A percentile compares a stretch with the other conserved stretches of the same genome.
Conservation (phyloP, 306 rosid species). For the Vicia sativa region DNA sequence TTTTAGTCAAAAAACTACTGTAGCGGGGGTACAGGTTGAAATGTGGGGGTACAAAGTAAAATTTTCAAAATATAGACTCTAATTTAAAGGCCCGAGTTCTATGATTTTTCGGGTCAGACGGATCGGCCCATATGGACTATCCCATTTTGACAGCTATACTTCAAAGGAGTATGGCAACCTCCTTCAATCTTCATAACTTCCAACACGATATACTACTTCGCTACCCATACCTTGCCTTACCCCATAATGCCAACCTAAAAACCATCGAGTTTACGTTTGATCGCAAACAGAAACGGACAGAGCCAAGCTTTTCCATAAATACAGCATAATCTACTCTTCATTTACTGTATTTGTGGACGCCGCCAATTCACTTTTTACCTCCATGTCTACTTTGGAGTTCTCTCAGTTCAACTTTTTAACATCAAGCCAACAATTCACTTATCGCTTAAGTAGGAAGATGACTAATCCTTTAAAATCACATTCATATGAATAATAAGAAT, state of each 20-base stretch:
- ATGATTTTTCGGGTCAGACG: too few species aligned
- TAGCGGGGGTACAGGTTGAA: too few species aligned
- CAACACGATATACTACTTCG: too few species aligned
- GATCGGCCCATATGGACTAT: too few species aligned
- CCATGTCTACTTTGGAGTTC: slow-evolving; percentile 25
- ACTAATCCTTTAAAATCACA: slow-evolving; percentile 19
- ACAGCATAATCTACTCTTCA: neutral
- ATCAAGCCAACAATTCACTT: slow-evolving; percentile 21
- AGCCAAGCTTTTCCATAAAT: neutral
- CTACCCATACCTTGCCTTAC: too few species aligned
- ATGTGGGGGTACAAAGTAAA: too few species aligned
- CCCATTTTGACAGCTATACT: too few species aligned
- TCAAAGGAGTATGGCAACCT: neutral
- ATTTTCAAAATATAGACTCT: too few species aligned
- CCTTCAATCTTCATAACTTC: neutral
- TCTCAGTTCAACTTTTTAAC: slow-evolving; percentile 19
- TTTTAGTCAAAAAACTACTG: too few species aligned
- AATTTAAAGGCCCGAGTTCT: too few species aligned
- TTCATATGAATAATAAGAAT: slow-evolving; percentile 32
- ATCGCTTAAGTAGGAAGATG: slow-evolving; percentile 27
- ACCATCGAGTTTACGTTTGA: neutral
- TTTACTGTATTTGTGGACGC: slow-evolving; percentile 13
- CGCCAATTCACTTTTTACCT: slow-evolving; percentile 24
- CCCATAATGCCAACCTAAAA: neutral
- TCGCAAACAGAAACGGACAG: neutral